Conservation (phyloP, 2,329 filamentous ascomycete species). For the Penicillium sp. region DNA sequence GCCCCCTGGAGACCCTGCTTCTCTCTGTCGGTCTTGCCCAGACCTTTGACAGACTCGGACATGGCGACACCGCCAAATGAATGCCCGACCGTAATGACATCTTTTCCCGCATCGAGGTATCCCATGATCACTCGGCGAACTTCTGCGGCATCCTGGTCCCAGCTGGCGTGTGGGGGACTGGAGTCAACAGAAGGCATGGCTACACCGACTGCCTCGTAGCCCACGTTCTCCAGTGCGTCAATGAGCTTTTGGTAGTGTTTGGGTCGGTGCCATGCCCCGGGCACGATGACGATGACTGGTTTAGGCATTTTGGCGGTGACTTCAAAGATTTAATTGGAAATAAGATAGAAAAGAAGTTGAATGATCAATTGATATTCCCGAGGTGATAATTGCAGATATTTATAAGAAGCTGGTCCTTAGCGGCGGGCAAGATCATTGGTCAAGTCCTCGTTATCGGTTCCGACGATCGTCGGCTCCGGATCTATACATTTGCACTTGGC, state of each 20-base stretch:
- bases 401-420: neutral
- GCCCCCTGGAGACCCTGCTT: slow-evolving; percentile 16
- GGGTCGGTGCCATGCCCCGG: slow-evolving; percentile 31
- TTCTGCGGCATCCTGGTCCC: slow-evolving; percentile 29
- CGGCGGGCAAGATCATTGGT: neutral
- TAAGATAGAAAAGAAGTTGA: neutral
- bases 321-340: neutral
- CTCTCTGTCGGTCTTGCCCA: slow-evolving; percentile 25
- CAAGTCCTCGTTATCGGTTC: neutral
- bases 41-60: slow-evolving; percentile 31
- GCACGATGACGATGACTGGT: slow-evolving; percentile 28
- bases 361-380: neutral
- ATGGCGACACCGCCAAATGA: slow-evolving; percentile 36
- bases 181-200: slow-evolving; percentile 27
- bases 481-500: too few relatives aligned
- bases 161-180: slow-evolving; percentile 24
- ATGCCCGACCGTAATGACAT: slow-evolving; percentile 33
- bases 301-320: slow-evolving; percentile 15
- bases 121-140: slow-evolving; percentile 22
- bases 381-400: neutral
- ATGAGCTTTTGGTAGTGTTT: slow-evolving; percentile 26
- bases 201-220: slow-evolving; percentile 23
- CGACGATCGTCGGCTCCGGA: neutral
- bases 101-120: slow-evolving; percentile 25
- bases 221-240: slow-evolving; percentile 16